phyloP scores from a whole-genome alignment of 1,284 basidiomycete species.

The Marasmius sp. region DNA sequence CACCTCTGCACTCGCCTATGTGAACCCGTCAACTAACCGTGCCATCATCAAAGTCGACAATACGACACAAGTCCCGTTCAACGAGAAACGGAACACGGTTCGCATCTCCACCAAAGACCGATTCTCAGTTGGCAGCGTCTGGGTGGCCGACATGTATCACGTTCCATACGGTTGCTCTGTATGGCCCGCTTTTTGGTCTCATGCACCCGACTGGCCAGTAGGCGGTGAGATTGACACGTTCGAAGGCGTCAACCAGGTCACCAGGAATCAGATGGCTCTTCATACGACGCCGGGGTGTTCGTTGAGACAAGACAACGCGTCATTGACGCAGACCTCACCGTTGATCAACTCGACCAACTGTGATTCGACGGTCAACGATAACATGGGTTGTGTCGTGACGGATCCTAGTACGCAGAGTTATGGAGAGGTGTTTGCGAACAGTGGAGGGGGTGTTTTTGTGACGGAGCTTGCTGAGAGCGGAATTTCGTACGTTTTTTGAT shows the following conservation, averaged over 20 bases:
- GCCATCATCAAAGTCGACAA: constrained; percentile 78
- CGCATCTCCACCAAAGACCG: constrained; percentile 60
- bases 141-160: constrained; percentile 66
- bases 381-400: constrained; percentile 62
- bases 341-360: constrained; percentile 63
- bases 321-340: constrained; percentile 42
- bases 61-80: constrained; percentile 52
- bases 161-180: constrained; percentile 74
- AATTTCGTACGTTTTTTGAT: constrained; percentile 52
- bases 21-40: constrained; percentile 54
- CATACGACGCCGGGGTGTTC: constrained; percentile 63
- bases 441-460: constrained; percentile 71
- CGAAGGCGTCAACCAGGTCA: constrained; percentile 69
- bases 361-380: constrained; percentile 49
- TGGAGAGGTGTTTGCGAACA: constrained; percentile 61
- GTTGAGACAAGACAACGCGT: constrained; percentile 43
- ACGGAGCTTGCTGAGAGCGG: constrained; percentile 66
- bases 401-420: constrained; percentile 57
- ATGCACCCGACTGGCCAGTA: constrained; percentile 59
- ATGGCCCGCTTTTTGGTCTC: constrained; percentile 73
- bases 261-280: constrained; percentile 66
- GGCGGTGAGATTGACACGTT: constrained; percentile 78
- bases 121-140: constrained; percentile 65
- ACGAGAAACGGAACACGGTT: constrained; percentile 70
- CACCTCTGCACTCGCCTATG: constrained; percentile 57